Percentiles rank a stretch among this genome's conserved stretches.
phyloP scores from a whole-genome alignment of 2,329 filamentous ascomycete genomes.

The Ascochyta rabiei region DNA sequence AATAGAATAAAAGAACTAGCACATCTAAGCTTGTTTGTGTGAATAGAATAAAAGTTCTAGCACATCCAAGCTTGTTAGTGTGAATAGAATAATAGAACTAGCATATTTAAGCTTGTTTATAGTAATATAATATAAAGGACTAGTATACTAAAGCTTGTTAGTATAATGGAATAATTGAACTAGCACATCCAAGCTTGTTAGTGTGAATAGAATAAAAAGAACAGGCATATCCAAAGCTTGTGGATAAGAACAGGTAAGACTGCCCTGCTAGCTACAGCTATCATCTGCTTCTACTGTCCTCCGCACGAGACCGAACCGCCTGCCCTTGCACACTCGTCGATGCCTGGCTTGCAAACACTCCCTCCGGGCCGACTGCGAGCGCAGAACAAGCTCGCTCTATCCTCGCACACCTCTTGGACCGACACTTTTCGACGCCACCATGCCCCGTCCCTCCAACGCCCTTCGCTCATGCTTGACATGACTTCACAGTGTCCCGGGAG shows the following conservation, averaged over 20 bases:
- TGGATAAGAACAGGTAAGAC: conserved; percentile 2
- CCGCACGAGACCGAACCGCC: background rate
- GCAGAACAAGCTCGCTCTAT: background rate
- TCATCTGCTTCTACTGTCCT: background rate
- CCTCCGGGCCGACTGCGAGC: background rate
- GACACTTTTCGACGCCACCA: conserved; percentile 23
- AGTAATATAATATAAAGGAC: too few relatives aligned
- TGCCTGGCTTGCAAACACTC: background rate
- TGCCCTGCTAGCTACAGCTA: conserved; percentile 12
- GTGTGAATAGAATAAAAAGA: too few relatives aligned
- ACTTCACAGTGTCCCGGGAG: conserved; percentile 41
- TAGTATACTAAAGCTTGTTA: too few relatives aligned
- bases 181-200: too few relatives aligned
- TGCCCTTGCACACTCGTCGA: background rate
- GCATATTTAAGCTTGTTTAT: too few relatives aligned
- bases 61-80: too few relatives aligned
- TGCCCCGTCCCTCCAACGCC: conserved; percentile 41
- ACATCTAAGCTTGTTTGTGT: too few relatives aligned
- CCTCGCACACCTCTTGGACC: background rate
- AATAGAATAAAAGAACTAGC: too few relatives aligned
- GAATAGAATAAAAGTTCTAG: too few relatives aligned
- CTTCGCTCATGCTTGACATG: conserved; percentile 45
- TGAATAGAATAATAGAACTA: too few relatives aligned
- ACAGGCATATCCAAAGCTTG: conserved; percentile 11
- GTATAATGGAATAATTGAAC: too few relatives aligned